Percentiles rank a stretch among this genome's conserved stretches.
Conservation (phyloP, 805 yeast species). For the Naumovozyma baii region DNA sequence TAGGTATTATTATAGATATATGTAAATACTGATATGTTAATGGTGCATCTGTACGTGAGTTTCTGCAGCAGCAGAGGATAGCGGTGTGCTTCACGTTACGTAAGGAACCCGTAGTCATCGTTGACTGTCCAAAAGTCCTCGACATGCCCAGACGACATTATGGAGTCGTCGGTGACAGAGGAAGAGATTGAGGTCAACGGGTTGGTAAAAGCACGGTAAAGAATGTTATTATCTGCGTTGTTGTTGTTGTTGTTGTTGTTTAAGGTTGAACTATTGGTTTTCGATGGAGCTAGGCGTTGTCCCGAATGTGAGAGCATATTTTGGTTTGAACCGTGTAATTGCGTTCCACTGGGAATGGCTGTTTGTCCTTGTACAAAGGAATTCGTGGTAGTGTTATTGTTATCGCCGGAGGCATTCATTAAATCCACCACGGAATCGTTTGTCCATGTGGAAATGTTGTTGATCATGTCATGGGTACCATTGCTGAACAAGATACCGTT, state of each 20-base stretch:
- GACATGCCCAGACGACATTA: conserved; percentile 18
- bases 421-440: conserved; percentile 21
- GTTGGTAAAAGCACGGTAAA: neutral
- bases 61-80: too few species aligned
- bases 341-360: neutral
- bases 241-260: neutral
- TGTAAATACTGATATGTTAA: too few species aligned
- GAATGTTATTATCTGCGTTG: neutral
- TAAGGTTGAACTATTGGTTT: neutral
- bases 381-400: conserved; percentile 4
- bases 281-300: neutral
- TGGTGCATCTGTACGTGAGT: too few species aligned
- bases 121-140: conserved; percentile 41
- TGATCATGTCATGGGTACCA: conserved; percentile 51
- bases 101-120: conserved; percentile 39
- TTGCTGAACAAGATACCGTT: conserved; percentile 22
- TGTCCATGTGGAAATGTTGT: conserved; percentile 53
- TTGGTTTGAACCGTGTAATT: neutral
- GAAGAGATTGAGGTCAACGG: neutral
- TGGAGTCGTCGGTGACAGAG: neutral
- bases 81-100: too few species aligned
- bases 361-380: neutral
- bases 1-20: too few species aligned
- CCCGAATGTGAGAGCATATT: too few species aligned
- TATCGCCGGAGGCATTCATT: conserved; percentile 5